A percentile compares a stretch with the other conserved stretches of the same genome.
phyloP scores from a whole-genome alignment of 2,329 filamentous ascomycete genomes.

The Claviceps pazoutovae region DNA sequence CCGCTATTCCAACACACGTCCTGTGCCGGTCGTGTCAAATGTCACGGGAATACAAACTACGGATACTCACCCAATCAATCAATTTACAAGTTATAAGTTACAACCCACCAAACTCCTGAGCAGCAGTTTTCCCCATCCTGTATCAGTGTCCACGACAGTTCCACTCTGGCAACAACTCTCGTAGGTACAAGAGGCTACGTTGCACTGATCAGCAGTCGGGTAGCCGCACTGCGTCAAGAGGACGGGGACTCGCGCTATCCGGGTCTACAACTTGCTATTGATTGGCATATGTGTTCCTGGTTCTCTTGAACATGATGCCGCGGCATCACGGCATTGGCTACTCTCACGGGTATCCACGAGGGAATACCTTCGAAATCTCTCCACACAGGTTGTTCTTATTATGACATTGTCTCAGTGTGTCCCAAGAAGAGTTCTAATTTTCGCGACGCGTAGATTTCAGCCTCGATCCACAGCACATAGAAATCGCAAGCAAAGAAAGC shows the following conservation, averaged over 20 bases:
- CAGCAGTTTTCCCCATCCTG: too few species aligned
- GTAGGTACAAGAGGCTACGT: background rate
- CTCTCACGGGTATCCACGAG: slow-evolving; percentile 70
- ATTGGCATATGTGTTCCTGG: slow-evolving; percentile 15
- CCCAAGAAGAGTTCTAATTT: background rate
- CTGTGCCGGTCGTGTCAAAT: too few species aligned
- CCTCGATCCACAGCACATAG: slow-evolving; percentile 62
- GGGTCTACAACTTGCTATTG: background rate
- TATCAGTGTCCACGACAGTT: too few species aligned
- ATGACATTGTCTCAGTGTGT: background rate
- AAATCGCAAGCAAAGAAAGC: slow-evolving; percentile 56
- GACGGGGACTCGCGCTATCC: background rate
- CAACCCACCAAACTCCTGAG: too few species aligned
- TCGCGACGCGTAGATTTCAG: slow-evolving; percentile 42
- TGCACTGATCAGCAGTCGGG: background rate
- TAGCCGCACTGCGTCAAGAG: background rate
- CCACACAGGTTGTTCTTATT: slow-evolving; percentile 54
- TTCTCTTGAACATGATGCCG: slow-evolving; percentile 59
- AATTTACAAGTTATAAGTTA: too few species aligned
- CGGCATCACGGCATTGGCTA: slow-evolving; percentile 64
- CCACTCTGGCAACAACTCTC: background rate
- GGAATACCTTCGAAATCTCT: slow-evolving; percentile 72
- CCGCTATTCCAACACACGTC: too few species aligned
- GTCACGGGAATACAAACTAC: too few species aligned
- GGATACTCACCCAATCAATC: too few species aligned